Percentiles rank a stretch among this genome's conserved stretches.
These are phyloP conservation scores for Lactarius psammicola DNA, from an alignment of 768 basidiomycete species.

Conservation along the genomic window DNA sequence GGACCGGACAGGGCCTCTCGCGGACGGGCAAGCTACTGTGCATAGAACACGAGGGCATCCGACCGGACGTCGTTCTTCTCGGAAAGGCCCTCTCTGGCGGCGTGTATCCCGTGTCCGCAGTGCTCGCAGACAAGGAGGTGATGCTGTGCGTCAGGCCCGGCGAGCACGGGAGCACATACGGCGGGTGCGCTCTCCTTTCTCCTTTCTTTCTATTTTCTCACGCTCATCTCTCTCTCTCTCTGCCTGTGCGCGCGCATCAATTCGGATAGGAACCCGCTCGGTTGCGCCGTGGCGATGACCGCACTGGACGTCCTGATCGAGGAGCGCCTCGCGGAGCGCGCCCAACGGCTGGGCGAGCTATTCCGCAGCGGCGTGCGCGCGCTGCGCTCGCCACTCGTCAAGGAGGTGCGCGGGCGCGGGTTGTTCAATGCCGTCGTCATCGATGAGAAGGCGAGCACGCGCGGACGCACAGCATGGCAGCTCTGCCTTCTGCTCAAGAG, in stretches of 20 bases:
- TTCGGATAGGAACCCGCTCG: constrained; percentile 76
- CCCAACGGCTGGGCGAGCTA: constrained; percentile 68
- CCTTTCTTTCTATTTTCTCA: constrained; percentile 4
- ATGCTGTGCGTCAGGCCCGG: constrained; percentile 95
- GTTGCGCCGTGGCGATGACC: constrained; percentile 93
- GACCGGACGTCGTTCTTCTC: constrained; percentile 89
- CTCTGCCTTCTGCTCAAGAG: constrained; percentile 90
- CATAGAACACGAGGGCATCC: constrained; percentile 80
- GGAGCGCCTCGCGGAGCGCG: constrained; percentile 81
- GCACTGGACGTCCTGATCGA: constrained; percentile 89
- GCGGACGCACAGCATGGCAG: constrained; percentile 91
- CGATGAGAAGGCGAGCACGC: constrained; percentile 73
- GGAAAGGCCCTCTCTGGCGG: constrained; percentile 98
- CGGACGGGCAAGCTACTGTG: constrained; percentile 94
- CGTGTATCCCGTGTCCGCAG: constrained; percentile 95
- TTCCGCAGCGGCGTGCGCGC: constrained; percentile 68
- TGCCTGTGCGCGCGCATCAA: neutral
- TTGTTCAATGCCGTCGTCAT: constrained; percentile 93
- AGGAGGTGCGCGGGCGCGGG: constrained; percentile 80
- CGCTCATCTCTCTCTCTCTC: constrained; percentile 13
- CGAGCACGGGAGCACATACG: constrained; percentile 95
- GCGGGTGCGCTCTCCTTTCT: constrained; percentile 61
- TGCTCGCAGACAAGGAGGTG: constrained; percentile 85
- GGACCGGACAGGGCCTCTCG: constrained; percentile 64
- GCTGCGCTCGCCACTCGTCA: constrained; percentile 68